These are phyloP conservation scores for Tuber umbilicatum DNA, from an alignment of 495 filamentous ascomycete species.

Conservation along the genomic window DNA sequence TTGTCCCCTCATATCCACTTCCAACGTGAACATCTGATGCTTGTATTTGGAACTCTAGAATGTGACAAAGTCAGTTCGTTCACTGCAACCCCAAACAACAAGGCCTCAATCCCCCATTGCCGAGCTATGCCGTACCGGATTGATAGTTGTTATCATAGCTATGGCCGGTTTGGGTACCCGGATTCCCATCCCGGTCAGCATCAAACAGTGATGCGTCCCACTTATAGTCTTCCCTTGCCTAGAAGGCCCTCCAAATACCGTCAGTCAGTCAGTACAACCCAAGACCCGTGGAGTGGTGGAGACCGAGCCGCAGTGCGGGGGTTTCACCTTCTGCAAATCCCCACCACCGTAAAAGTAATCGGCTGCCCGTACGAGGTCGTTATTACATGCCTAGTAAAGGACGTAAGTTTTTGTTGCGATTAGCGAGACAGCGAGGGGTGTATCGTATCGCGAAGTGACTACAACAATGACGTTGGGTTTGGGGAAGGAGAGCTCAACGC, in stretches of 20 bases:
- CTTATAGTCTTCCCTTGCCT: conserved; percentile 20
- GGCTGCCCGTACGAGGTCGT: conserved; percentile 35
- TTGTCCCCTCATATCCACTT: conserved; percentile 26
- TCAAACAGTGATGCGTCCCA: conserved; percentile 29
- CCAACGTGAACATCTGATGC: conserved; percentile 27
- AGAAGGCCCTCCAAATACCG: conserved; percentile 15
- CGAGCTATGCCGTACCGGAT: neutral
- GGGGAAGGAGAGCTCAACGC: conserved; percentile 10
- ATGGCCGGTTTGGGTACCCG: neutral
- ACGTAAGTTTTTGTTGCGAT: conserved; percentile 11
- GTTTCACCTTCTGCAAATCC: conserved; percentile 32
- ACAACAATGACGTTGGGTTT: conserved; percentile 23
- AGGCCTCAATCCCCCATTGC: neutral
- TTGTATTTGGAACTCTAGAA: conserved; percentile 39
- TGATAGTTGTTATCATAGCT: conserved; percentile 12
- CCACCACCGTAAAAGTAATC: conserved; percentile 34
- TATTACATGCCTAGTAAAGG: conserved; percentile 34
- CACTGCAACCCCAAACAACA: conserved; percentile 3
- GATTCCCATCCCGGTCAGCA: conserved; percentile 31
- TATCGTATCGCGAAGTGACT: conserved; percentile 19
- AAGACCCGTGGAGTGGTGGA: neutral
- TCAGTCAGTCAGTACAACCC: conserved; percentile 16
- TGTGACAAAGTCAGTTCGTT: conserved; percentile 8
- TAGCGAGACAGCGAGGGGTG: conserved; percentile 11
- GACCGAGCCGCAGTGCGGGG: conserved; percentile 15